Evolutionary conservation across 1,139 yeast genomes (phyloP), one percentile per base, ranked within the genome.

Genomic region (Scheffersomyces parashehatae): DNA sequence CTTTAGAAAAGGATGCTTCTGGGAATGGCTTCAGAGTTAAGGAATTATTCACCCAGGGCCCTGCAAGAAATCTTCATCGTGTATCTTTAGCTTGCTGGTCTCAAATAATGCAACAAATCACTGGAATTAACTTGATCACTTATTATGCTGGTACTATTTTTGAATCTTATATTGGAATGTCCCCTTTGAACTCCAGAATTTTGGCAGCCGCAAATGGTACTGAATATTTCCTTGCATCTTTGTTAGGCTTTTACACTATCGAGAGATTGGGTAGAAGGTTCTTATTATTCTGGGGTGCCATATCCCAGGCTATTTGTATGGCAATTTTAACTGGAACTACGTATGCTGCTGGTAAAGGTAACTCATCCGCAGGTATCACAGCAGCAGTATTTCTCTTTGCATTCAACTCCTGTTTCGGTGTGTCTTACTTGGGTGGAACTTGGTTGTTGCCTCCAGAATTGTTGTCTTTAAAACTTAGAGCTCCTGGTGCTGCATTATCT

Each of bases 241-340:
- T 71, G 44, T 53, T 75, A 35, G 75, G 81, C 0, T 63, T 68
- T 54, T 68, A 61, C 48, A 65, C 78, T 15, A 68, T 79, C 53
- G 86, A 82, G 55, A 62, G 64, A 35, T 58, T 75, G 43, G 86
- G 86, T 42, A 73, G 86, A 64, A 69, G 85, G 52, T 56, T 70
- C 6, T 59, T 80, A 38, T 59, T 81, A 51, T 56, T 81, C 41
- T 64, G 65, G 50, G 86, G 86, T 51, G 81, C 85, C 26, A 59
- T 64, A 37, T 83, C 82, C 49, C 70, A 75, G 57, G 61, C 68
- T 16, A 32, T 61, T 11, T 56, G 62, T 24, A 67, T 68, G 73
- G 67, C 63, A 15, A 54, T 64, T 14, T 58, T 66, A 39, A 64
- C 69, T 2, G 59, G 58, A 30, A 44, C 67, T 5, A 59, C 60